phyloP scores from a whole-genome alignment of 306 rosid species.

The Vigna nakashimae region DNA sequence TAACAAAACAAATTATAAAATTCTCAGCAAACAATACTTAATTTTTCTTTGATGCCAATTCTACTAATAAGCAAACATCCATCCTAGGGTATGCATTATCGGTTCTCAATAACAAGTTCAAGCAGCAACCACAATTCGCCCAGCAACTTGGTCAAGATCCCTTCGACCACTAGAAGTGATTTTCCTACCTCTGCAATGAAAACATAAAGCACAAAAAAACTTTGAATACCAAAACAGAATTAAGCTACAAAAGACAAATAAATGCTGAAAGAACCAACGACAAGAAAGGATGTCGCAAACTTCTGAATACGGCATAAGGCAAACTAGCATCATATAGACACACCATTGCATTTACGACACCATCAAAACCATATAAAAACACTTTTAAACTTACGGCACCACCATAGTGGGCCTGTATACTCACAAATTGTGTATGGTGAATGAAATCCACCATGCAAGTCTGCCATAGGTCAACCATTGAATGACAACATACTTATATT shows the following conservation, averaged over 20 bases:
- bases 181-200: slow-evolving; percentile 48
- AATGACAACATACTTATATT: neutral
- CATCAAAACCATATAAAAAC: too few relatives aligned
- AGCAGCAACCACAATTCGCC: slow-evolving; percentile 47
- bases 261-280: too few relatives aligned
- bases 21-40: neutral
- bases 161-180: slow-evolving; percentile 55
- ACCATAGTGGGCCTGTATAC: too few relatives aligned
- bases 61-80: slow-evolving; percentile 17
- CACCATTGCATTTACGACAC: too few relatives aligned
- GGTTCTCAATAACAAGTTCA: slow-evolving; percentile 13
- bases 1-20: slow-evolving; percentile 2
- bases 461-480: too few relatives aligned
- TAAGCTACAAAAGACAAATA: neutral
- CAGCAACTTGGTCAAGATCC: slow-evolving; percentile 61
- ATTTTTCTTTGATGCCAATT: slow-evolving; percentile 19
- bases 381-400: too few relatives aligned
- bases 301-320: too few relatives aligned
- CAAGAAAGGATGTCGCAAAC: neutral
- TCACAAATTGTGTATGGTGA: too few relatives aligned
- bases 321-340: too few relatives aligned
- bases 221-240: neutral
- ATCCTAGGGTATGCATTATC: slow-evolving; percentile 3
- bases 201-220: neutral
- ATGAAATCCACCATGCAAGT: too few relatives aligned